A percentile compares a stretch with the other conserved stretches of the same genome.
These are phyloP conservation scores for Dioscorea cayenensis DNA, from an alignment of 116 monocot genomes.

Conservation along the genomic window DNA sequence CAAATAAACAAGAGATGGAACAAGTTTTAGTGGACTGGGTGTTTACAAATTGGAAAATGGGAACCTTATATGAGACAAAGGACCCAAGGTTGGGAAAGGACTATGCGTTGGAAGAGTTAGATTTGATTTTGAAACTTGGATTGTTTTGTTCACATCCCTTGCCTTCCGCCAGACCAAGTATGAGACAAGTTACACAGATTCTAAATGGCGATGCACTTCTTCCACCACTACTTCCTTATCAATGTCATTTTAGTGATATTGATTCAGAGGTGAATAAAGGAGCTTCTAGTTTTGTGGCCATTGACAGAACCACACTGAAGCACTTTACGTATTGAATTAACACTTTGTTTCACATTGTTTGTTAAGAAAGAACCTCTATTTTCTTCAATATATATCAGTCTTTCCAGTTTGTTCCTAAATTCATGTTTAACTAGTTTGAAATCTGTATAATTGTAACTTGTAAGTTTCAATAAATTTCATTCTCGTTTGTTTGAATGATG, in stretches of 20 bases:
- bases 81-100: slow-evolving; percentile 14
- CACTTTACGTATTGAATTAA: too few species aligned
- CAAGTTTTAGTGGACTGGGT: slow-evolving; percentile 24
- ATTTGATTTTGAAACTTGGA: slow-evolving; percentile 23
- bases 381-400: too few species aligned
- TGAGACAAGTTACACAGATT: slow-evolving; percentile 24
- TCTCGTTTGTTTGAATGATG: too few species aligned
- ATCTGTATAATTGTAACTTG: too few species aligned
- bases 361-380: too few species aligned
- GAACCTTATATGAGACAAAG: slow-evolving; percentile 6
- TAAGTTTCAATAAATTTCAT: too few species aligned
- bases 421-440: too few species aligned
- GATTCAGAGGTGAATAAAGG: background rate
- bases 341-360: too few species aligned
- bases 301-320: background rate
- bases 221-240: background rate
- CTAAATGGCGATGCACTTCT: slow-evolving; percentile 5
- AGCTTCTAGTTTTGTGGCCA: background rate
- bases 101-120: slow-evolving; percentile 18
- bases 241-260: background rate
- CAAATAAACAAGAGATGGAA: background rate
- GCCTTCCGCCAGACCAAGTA: slow-evolving; percentile 19
- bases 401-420: too few species aligned
- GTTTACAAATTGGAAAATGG: slow-evolving; percentile 15
- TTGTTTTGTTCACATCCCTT: slow-evolving; percentile 27